Percentiles rank a stretch among this genome's conserved stretches.
Evolutionary conservation across 768 basidiomycete genomes (phyloP).

Genomic region (Mrakia hoshinonis): DNA sequence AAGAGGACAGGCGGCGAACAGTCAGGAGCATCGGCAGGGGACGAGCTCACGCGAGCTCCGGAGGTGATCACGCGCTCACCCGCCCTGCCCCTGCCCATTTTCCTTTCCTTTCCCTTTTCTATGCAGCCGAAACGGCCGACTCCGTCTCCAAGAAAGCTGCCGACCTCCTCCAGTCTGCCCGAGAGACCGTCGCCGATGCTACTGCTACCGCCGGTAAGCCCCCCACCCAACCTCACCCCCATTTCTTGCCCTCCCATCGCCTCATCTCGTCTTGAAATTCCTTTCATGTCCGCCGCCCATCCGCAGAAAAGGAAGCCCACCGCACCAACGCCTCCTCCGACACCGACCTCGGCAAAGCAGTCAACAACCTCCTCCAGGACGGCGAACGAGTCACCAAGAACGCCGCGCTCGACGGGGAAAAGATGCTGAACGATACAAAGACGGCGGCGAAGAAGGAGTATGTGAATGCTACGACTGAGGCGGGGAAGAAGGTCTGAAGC

Average conservation of each 20-base stretch:
- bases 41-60: background rate
- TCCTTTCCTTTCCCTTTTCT: too few relatives aligned
- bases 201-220: background rate
- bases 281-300: background rate
- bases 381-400: background rate
- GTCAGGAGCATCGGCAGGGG: background rate
- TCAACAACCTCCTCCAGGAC: background rate
- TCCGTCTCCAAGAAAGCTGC: background rate
- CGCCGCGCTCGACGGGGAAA: background rate
- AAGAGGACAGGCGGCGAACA: background rate
- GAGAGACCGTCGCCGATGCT: background rate
- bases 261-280: background rate
- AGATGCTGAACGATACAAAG: background rate
- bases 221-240: background rate
- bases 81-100: background rate
- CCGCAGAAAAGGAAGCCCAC: background rate
- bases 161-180: background rate
- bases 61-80: background rate
- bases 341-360: background rate
- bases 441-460: background rate
- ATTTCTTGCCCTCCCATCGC: background rate
- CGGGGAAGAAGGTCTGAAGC: background rate
- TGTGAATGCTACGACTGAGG: background rate
- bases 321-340: background rate
- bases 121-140: background rate